A percentile compares a stretch with the other conserved stretches of the same genome.
These are phyloP conservation scores for Falciphora oryzae DNA, from an alignment of 2,329 filamentous ascomycete species.

Conservation along the genomic window DNA sequence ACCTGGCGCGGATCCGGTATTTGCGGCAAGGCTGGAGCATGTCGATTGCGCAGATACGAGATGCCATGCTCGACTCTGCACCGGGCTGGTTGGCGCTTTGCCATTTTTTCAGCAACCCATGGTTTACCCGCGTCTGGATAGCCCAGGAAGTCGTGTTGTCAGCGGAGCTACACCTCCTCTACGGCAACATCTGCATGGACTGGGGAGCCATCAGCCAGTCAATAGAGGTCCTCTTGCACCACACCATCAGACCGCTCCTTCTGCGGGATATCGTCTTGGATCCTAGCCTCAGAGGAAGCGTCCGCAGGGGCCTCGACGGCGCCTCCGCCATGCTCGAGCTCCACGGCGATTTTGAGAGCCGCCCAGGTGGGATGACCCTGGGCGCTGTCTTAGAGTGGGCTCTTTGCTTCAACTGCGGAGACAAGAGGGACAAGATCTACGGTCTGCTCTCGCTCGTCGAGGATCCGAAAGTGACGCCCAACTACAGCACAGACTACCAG, in stretches of 20 bases:
- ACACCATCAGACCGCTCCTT: background rate
- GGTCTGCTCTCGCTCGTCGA: background rate
- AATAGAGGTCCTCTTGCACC: background rate
- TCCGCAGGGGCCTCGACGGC: background rate
- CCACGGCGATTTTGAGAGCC: background rate
- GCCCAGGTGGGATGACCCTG: background rate
- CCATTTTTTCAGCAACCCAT: slow-evolving; percentile 5
- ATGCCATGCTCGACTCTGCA: background rate
- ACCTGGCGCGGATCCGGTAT: background rate
- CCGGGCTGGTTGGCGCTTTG: background rate
- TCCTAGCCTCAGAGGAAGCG: background rate
- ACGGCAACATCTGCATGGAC: background rate
- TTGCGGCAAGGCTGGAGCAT: background rate
- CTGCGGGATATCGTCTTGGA: background rate
- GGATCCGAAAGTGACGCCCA: too few relatives aligned
- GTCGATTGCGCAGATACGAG: background rate
- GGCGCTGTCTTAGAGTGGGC: background rate
- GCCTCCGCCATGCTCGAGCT: background rate
- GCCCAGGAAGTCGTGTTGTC: slow-evolving; percentile 15
- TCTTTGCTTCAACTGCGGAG: background rate
- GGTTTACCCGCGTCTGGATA: slow-evolving; percentile 15
- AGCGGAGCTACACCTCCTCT: background rate
- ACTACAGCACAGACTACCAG: background rate
- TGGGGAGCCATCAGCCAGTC: background rate
- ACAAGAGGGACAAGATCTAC: slow-evolving; percentile 4